Base-by-base conservation (phyloP, 148 eudicot genomes). In the Silene conica region DNA sequence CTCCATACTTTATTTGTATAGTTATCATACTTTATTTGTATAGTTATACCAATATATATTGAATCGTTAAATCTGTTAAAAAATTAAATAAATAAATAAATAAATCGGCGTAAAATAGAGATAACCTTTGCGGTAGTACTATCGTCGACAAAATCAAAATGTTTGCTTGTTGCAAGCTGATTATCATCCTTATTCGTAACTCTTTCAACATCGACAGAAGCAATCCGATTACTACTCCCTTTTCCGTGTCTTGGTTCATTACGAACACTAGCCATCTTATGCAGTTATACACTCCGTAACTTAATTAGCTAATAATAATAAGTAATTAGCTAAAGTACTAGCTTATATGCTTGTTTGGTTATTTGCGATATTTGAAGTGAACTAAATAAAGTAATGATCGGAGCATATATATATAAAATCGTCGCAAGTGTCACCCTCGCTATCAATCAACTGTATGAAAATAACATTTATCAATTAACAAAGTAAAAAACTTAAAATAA, bases 141-240 rank as follows among this genome's bases (percentile, higher is more conserved):
- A 23, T 73, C 73, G 54, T 48, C 54, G 14, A 48, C 11, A 2
- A 15, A 48, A 75, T 82, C 80, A 54, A 73, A 76, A 60, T 69
- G 76, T 60, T 80, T 80, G 76, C 69, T 80, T 46, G 56, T 23
- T 43, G 72, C 2, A 54, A 75, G 72, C 10, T 78, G 61, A 34
- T 41, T 71, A 71, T 72, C 41, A 62, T 69, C 46, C 8, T 18
- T 43, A 23, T 31, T 52, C 8, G 23, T 26, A 18, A 52, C 73
- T 52, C 65, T 26, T 25, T 73, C 75, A 34, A 76, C 65, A 58
- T 71, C 71, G 22, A 81, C 31, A 6, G 87, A 80, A 6, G 60
- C 80, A 8, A 84, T 71, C 4, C 85, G 81, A 74, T 88, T 88
- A 79, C 72, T 86, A 5, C 86, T 71, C 57, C 83, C 84, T 23